Evolutionary conservation across 805 yeast species (phyloP), one percentile per base, ranked within the genome.

Genomic region (Diddensiella transvaalensis): DNA sequence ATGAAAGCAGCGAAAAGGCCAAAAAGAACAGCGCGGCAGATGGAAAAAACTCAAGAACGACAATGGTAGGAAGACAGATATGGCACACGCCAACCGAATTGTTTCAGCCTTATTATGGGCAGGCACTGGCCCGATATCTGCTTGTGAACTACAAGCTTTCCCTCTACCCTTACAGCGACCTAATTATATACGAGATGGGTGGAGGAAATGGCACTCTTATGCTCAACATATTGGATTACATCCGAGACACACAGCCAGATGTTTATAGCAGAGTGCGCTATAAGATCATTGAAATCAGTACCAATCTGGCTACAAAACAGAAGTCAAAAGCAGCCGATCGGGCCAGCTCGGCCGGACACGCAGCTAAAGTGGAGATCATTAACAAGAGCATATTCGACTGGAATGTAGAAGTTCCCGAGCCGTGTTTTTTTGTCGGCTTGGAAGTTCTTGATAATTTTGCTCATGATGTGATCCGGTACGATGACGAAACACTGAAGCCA

Each of bases 11-110:
- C 54, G 41, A 15, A 56, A 53, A 41, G 24, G 40, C 47, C 2
- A 33, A 43, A 32, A 47, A 49, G 3, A 48, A 46, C 36, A 53
- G 44, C 6, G 41, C 53, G 15, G 48, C 46, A 15, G 30, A 30
- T 4, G 18, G 19, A 15, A 17, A 36, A 30, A 18, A 19, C 6
- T 6, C 35, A 22, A 4, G 39, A 24, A 2, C 40, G 17, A 4
- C 43, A 45, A 50, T 39, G 67, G 71, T 82, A 54, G 80, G 58
- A 10, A 44, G 56, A 13, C 95, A 87, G 64, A 65, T 86, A 41
- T 87, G 95, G 95, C 95, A 87, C 61, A 87, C 95, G 0, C 96
- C 96, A 1, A 84, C 93, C 0, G 96, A 88, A 64, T 69, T 87
- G 40, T 87, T 87, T 66, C 65, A 82, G 53, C 96, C 96, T 0